Conservation (phyloP, 306 rosid species). For the Alnus rubra region DNA sequence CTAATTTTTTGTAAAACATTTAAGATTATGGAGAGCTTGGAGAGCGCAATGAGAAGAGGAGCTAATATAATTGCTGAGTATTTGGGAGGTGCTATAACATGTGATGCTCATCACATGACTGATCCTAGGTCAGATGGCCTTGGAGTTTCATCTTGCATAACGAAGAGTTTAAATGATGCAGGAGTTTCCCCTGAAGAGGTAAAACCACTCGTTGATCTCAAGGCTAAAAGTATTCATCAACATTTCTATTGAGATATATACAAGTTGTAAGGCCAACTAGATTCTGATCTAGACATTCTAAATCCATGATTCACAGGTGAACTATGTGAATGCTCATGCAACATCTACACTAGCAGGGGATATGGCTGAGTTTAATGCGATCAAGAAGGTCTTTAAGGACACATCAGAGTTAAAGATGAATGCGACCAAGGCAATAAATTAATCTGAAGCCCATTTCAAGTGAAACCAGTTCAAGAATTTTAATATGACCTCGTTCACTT, state of each 20-base stretch:
- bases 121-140: conserved; percentile 73
- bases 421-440: conserved; percentile 57
- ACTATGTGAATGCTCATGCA: conserved; percentile 84
- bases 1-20: conserved; percentile 1
- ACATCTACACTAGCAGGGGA: conserved; percentile 77
- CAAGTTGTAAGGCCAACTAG: neutral
- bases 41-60: conserved; percentile 64
- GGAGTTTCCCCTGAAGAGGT: conserved; percentile 82
- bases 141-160: conserved; percentile 71
- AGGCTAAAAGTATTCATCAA: neutral
- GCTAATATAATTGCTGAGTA: conserved; percentile 63
- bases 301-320: conserved; percentile 44
- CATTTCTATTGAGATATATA: neutral
- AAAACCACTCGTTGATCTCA: neutral
- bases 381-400: conserved; percentile 61
- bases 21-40: conserved; percentile 75
- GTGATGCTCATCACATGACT: conserved; percentile 84
- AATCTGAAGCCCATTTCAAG: neutral
- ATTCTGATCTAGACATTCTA: conserved; percentile 4
- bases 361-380: conserved; percentile 70
- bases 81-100: conserved; percentile 66
- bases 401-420: conserved; percentile 69
- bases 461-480: neutral
- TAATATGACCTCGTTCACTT: too few species aligned
- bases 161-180: conserved; percentile 56